Conservation (phyloP, 2,329 filamentous ascomycete genomes). For the Trichoderma sp. region DNA sequence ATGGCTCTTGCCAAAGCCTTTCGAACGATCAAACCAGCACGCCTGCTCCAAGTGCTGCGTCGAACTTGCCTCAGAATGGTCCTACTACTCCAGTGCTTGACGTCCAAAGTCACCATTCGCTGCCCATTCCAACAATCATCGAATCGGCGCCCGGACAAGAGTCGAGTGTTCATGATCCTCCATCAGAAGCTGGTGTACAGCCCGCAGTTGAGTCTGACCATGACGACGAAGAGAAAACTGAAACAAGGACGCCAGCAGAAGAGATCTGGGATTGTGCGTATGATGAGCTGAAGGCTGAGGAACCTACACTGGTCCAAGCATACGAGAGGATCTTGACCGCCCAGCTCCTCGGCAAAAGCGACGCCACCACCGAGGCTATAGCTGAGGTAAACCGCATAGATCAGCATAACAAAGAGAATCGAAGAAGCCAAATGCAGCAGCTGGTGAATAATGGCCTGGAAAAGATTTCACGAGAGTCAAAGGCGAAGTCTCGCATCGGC, state of each 20-base stretch:
- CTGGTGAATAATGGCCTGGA: not conserved
- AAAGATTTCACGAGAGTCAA: not conserved
- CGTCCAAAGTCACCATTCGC: not conserved
- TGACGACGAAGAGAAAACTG: not conserved
- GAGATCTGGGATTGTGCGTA: not conserved
- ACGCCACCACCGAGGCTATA: not conserved
- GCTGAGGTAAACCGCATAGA: not conserved
- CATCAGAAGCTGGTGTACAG: not conserved
- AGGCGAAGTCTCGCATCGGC: not conserved
- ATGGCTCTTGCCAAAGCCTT: not conserved
- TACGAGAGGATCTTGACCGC: not conserved
- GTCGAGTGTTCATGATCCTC: not conserved
- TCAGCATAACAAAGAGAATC: not conserved
- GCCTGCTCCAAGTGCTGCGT: not conserved
- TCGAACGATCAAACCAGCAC: not conserved
- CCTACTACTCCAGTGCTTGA: not conserved
- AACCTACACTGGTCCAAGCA: not conserved
- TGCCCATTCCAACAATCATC: not conserved
- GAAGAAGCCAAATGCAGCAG: not conserved
- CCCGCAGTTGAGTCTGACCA: not conserved
- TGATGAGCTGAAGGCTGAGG: not conserved
- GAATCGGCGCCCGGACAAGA: not conserved
- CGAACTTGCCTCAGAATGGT: not conserved
- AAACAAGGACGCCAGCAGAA: not conserved
- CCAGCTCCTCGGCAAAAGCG: not conserved